A percentile compares a stretch with the other conserved stretches of the same genome.
Evolutionary conservation across 192 early-diverging fungal genomes (phyloP).

Genomic region (Backusella westeae): DNA sequence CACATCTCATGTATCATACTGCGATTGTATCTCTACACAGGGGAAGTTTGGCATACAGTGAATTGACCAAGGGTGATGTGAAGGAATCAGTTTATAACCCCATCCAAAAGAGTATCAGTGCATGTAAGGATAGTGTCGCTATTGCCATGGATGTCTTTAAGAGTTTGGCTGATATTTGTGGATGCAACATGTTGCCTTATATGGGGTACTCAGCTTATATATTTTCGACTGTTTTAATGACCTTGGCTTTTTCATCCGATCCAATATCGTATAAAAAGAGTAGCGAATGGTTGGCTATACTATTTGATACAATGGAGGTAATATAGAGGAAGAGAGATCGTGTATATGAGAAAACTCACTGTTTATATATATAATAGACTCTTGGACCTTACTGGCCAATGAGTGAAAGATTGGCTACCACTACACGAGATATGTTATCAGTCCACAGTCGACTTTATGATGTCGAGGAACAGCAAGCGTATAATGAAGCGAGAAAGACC

Average conservation of each 20-base stretch:
- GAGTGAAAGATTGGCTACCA: conserved; percentile 23
- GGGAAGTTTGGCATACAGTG: conserved; percentile 28
- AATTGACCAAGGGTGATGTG: conserved; percentile 4
- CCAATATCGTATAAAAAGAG: conserved; percentile 19
- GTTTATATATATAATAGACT: background rate
- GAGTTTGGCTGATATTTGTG: conserved; percentile 20
- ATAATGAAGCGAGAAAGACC: background rate
- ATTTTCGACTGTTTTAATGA: conserved; percentile 33
- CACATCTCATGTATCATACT: conserved; percentile 26
- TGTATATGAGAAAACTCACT: background rate
- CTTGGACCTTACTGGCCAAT: conserved; percentile 27
- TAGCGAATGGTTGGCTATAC: conserved; percentile 9
- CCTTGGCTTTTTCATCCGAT: conserved; percentile 19
- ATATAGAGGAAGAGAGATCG: background rate
- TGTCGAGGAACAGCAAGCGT: background rate
- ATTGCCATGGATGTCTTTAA: conserved; percentile 24
- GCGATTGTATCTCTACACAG: conserved; percentile 23
- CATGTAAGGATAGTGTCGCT: conserved; percentile 20
- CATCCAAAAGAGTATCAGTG: conserved; percentile 16
- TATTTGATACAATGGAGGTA: conserved; percentile 16
- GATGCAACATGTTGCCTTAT: conserved; percentile 24
- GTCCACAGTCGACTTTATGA: conserved; percentile 28
- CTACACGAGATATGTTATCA: conserved; percentile 21
- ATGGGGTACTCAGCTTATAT: conserved; percentile 33
- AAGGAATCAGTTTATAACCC: background rate